Base-by-base conservation (phyloP, 2,329 filamentous ascomycete species). In the Calcarisporium arbuscula region DNA sequence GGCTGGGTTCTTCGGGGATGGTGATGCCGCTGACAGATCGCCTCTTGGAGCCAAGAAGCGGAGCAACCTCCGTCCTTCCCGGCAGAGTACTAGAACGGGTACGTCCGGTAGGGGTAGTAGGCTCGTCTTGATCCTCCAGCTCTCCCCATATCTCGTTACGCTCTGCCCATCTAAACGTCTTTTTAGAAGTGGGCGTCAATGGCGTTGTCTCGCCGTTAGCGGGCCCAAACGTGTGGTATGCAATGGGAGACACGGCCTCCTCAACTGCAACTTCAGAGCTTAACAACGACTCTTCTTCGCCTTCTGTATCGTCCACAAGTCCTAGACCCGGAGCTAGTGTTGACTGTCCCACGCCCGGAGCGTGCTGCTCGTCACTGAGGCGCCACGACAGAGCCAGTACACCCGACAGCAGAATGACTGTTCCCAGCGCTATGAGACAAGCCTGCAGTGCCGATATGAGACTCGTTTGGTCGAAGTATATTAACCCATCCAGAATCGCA, bases 301-400 rank as follows among this genome's bases (percentile, higher is more conserved):
- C 71, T 34, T 77, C 67, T 2, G 74, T 76, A 34, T 83, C 78
- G 39, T 88, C 83, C 25, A 94, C 72, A 16, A 94, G 73, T 19
- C 86, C 88, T 38, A 95, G 72, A 5, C 88, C 88, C 2, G 89
- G 88, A 1, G 86, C 78, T 15, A 95, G 70, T 1, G 80, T 78
- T 1, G 83, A 86, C 54, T 80, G 74, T 3, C 74, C 68, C 30
- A 74, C 72, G 20, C 62, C 71, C 4, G 73, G 78, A 26, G 68
- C 70, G 45, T 71, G 75, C 49, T 81, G 80, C 46, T 83, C 82
- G 50, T 90, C 85, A 54, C 85, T 86, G 36, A 98, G 72, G 40
- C 92, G 81, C 90, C 92, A 96, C 21, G 89, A 95, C 4, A 98
- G 70, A 26, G 88, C 88, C 12, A 96, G 70, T 3, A 98, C 92